These are phyloP conservation scores for Stagonosporopsis rhizophila DNA, from an alignment of 2,329 filamentous ascomycete genomes.

Conservation along the genomic window DNA sequence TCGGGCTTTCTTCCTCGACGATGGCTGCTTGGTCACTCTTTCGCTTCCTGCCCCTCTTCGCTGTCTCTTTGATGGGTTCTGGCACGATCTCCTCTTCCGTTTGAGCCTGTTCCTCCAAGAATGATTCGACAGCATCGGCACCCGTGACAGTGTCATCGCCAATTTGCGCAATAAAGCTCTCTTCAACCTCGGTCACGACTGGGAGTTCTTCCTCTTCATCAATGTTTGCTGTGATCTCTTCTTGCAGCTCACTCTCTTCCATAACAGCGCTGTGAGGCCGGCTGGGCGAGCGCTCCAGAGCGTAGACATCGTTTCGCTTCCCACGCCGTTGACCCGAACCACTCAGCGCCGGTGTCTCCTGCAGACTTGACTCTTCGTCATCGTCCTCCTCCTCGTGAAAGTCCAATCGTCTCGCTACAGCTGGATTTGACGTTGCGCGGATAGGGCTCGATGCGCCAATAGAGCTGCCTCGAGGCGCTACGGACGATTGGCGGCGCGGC, in stretches of 20 bases:
- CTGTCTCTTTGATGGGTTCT: constrained; percentile 35
- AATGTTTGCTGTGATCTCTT: constrained; percentile 38
- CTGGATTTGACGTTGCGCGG: constrained; percentile 43
- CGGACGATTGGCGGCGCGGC: constrained; percentile 66
- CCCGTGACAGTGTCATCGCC: constrained; percentile 38
- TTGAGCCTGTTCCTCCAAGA: constrained; percentile 27
- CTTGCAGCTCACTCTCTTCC: constrained; percentile 45
- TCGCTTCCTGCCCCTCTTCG: constrained; percentile 39
- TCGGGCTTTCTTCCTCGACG: constrained; percentile 25
- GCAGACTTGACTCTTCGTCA: constrained; percentile 31
- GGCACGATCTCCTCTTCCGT: constrained; percentile 34
- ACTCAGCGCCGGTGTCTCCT: constrained; percentile 43
- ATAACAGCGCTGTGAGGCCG: constrained; percentile 34
- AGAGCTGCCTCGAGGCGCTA: constrained; percentile 63
- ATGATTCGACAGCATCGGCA: constrained; percentile 19
- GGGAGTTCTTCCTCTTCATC: constrained; percentile 33
- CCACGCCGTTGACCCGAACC: constrained; percentile 43
- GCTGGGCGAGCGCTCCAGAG: constrained; percentile 42
- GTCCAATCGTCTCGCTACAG: constrained; percentile 63
- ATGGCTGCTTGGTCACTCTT: constrained; percentile 36
- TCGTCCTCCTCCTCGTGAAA: constrained; percentile 54
- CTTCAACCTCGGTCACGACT: constrained; percentile 32
- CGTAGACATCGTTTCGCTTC: constrained; percentile 41
- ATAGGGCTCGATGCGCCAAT: constrained; percentile 37
- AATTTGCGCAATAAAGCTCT: constrained; percentile 40